Evolutionary conservation across 2,329 filamentous ascomycete genomes (phyloP).

Genomic region (Penicillium sp.): DNA sequence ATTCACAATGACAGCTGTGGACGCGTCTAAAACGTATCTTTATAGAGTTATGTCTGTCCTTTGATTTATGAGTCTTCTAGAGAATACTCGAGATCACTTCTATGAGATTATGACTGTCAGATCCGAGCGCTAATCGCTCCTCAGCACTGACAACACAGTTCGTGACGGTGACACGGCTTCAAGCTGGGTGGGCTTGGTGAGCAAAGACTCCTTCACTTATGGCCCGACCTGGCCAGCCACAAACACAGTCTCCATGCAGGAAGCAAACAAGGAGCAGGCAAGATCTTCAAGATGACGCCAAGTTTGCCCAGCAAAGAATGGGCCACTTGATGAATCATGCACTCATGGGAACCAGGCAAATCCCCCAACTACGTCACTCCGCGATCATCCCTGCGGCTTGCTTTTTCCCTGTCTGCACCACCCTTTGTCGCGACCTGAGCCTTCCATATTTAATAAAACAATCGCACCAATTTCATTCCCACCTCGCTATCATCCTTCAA

Average conservation of each 20-base stretch:
- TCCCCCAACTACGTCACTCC: conserved; percentile 36
- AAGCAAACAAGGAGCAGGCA: background rate
- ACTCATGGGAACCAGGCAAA: conserved; percentile 22
- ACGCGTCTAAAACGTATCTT: background rate
- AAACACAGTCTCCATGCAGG: background rate
- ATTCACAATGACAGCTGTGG: background rate
- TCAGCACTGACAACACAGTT: background rate
- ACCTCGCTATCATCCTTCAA: background rate
- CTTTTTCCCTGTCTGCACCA: conserved; percentile 17
- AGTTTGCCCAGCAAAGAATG: conserved; percentile 8
- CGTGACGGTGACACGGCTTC: background rate
- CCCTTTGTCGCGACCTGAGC: conserved; percentile 11
- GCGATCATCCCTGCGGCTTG: conserved; percentile 30
- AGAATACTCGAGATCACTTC: background rate
- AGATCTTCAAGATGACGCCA: conserved; percentile 14
- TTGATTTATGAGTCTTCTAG: background rate
- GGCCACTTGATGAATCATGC: conserved; percentile 30
- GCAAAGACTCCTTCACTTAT: background rate
- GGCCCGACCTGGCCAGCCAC: background rate
- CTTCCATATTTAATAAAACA: conserved; percentile 14
- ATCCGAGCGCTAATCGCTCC: background rate
- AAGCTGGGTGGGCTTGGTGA: background rate
- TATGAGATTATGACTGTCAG: too few species aligned
- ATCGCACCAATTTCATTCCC: background rate
- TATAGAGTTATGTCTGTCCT: background rate